Conservation (phyloP, 129 eudicot genomes). For the carrot (Daucus carota) region DH1_v3.0 NC_030381.2:51210001-51210500, state of each 20-base stretch:
- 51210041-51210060: background rate
- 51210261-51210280: constrained; percentile 4
- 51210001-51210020: background rate
- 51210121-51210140: constrained; percentile 3
- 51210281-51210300: background rate
- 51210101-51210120: no score
- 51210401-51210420: background rate
- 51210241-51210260: background rate
- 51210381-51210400: background rate
- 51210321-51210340: background rate
- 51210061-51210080: background rate
- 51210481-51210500: background rate
- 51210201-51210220: constrained; percentile 11
- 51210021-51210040: background rate
- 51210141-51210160: background rate
- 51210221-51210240: constrained; percentile 4
- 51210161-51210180: constrained; percentile 2
- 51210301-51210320: background rate
- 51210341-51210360: background rate
- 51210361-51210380: background rate
- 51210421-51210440: background rate
- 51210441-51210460: background rate
- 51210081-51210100: background rate
- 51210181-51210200: background rate
- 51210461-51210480: background rate